phyloP scores from a whole-genome alignment of 257 asterid species.

The Petrea volubilis region DNA sequence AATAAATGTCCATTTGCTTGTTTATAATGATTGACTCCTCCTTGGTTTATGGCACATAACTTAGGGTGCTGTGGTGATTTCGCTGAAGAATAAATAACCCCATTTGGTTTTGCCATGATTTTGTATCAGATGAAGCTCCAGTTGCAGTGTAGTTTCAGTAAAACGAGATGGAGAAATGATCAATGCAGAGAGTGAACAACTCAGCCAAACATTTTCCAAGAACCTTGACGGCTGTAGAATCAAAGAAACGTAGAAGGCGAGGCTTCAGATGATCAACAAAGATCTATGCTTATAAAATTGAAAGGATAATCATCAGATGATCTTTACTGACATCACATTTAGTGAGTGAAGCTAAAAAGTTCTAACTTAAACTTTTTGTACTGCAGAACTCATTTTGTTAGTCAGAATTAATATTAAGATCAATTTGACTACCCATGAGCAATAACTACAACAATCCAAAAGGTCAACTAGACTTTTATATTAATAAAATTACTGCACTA shows the following conservation, averaged over 20 bases:
- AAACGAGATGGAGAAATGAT: constrained; percentile 28
- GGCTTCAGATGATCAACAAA: constrained; percentile 9
- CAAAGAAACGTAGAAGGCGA: constrained; percentile 2
- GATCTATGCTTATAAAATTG: not conserved
- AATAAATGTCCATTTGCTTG: constrained; percentile 47
- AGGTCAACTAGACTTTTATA: not conserved
- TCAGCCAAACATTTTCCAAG: constrained; percentile 23
- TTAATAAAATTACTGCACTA: not conserved
- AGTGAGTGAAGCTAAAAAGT: not conserved
- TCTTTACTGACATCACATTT: not conserved
- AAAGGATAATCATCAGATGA: not conserved
- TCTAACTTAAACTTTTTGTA: not conserved
- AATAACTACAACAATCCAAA: not conserved
- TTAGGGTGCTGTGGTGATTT: constrained; percentile 74
- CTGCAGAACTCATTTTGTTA: not conserved
- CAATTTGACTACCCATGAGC: not conserved
- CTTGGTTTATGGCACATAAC: constrained; percentile 40
- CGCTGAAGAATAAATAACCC: constrained; percentile 67
- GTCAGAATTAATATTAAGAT: not conserved
- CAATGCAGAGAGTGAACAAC: constrained; percentile 22
- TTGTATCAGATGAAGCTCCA: constrained; percentile 26
- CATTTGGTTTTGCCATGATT: constrained; percentile 66
- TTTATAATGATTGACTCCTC: constrained; percentile 38
- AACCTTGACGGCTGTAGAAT: constrained; percentile 20
- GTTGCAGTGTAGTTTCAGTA: constrained; percentile 9